phyloP scores from a whole-genome alignment of 1,284 basidiomycete species.

The Marasmius fiardii region DNA sequence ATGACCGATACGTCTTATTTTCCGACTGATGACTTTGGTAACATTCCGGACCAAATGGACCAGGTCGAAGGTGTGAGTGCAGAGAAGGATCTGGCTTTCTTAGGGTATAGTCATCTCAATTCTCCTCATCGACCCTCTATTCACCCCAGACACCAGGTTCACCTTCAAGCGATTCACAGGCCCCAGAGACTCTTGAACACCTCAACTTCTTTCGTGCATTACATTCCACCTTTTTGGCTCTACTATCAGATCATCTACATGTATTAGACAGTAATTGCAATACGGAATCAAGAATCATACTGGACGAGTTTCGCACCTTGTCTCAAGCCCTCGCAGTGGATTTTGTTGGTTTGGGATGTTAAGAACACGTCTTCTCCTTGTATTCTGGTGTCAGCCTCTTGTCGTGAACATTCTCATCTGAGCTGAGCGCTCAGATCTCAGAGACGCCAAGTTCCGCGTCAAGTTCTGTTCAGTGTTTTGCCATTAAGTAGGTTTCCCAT shows the following conservation, averaged over 20 bases:
- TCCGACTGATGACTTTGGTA: constrained; percentile 93
- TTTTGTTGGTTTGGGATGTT: neutral
- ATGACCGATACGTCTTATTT: constrained; percentile 97
- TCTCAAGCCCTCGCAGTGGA: neutral
- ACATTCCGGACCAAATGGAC: constrained; percentile 74
- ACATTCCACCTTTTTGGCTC: neutral
- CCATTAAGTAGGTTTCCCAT: no score
- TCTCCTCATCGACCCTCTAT: neutral
- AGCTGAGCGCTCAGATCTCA: no score
- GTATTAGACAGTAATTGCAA: constrained; percentile 1
- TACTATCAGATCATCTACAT: neutral
- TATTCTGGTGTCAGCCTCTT: no score
- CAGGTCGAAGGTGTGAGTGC: constrained; percentile 69
- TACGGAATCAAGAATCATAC: neutral
- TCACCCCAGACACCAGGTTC: constrained; percentile 44
- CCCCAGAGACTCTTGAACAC: neutral
- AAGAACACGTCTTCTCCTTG: no score
- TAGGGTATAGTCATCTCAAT: constrained; percentile 59
- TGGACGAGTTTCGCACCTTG: neutral
- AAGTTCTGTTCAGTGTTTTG: no score
- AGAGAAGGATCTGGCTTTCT: constrained; percentile 90
- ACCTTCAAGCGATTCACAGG: constrained; percentile 80
- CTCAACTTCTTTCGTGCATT: no score
- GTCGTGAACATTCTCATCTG: no score
- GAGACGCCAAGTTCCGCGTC: no score